phyloP scores from a whole-genome alignment of 371 early-diverging fungal genomes.

The Chytridium lagenaria region DNA sequence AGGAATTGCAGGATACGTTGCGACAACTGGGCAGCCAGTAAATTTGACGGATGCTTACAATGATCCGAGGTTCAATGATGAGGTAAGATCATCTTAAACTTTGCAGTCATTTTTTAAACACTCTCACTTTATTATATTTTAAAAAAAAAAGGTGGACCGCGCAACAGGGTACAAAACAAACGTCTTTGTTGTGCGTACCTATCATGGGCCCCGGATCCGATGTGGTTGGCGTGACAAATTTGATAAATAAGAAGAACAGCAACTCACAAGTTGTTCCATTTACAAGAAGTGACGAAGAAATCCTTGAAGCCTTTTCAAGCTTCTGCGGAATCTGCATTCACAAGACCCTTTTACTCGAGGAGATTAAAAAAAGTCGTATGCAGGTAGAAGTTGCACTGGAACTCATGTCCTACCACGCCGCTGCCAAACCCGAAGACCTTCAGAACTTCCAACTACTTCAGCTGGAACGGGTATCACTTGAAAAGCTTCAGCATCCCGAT shows the following conservation, averaged over 20 bases:
- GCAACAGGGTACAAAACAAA: constrained; percentile 35
- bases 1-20: constrained; percentile 48
- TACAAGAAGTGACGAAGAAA: constrained; percentile 30
- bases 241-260: constrained; percentile 43
- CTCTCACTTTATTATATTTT: no score
- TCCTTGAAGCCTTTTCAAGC: constrained; percentile 40
- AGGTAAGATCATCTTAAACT: constrained; percentile 16
- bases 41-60: constrained; percentile 43
- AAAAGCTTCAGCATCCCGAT: background rate
- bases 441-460: background rate
- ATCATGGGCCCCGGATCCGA: constrained; percentile 32
- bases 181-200: constrained; percentile 42
- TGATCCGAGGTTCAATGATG: constrained; percentile 44
- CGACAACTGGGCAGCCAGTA: constrained; percentile 34
- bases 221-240: constrained; percentile 45
- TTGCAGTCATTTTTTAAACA: background rate
- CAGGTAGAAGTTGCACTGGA: constrained; percentile 40
- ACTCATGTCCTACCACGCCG: constrained; percentile 47
- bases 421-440: constrained; percentile 31
- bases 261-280: constrained; percentile 31
- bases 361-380: constrained; percentile 34
- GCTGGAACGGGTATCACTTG: constrained; percentile 4
- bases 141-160: constrained; percentile 35
- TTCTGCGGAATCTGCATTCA: constrained; percentile 48
- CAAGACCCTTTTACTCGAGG: constrained; percentile 40